phyloP scores from a whole-genome alignment of 306 rosid species.

The Canavalia ensiformis region DNA sequence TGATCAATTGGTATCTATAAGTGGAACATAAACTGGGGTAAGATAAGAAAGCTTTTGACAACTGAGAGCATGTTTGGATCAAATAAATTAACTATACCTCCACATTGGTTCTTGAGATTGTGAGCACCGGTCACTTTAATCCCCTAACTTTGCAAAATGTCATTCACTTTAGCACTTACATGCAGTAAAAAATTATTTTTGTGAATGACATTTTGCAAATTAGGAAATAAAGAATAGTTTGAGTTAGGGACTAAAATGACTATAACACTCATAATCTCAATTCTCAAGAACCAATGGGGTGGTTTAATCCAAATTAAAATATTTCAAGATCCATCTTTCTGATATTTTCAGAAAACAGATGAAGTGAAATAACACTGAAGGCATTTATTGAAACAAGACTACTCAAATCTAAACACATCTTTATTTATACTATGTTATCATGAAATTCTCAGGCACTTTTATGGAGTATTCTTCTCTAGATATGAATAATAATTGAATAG shows the following conservation, averaged over 20 bases:
- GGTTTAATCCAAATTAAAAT: not conserved
- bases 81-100: not conserved
- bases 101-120: not conserved
- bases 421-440: not conserved
- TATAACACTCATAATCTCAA: not conserved
- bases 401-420: not conserved
- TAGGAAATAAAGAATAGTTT: not conserved
- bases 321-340: not conserved
- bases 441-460: not conserved
- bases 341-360: not conserved
- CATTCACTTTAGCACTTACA: not conserved
- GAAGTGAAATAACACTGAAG: not conserved
- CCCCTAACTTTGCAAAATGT: not conserved
- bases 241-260: not conserved
- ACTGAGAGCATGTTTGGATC: not conserved
- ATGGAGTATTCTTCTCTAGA: not conserved
- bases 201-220: not conserved
- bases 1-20: conserved; percentile 72
- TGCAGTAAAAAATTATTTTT: not conserved
- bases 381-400: not conserved
- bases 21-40: conserved; percentile 1
- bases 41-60: conserved; percentile 30
- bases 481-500: not conserved
- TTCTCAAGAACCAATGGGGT: not conserved
- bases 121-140: not conserved